Percentiles rank a stretch among this genome's conserved stretches.
phyloP scores from a whole-genome alignment of 352 stramenopile genomes.

The Pythium utonaiense region DNA sequence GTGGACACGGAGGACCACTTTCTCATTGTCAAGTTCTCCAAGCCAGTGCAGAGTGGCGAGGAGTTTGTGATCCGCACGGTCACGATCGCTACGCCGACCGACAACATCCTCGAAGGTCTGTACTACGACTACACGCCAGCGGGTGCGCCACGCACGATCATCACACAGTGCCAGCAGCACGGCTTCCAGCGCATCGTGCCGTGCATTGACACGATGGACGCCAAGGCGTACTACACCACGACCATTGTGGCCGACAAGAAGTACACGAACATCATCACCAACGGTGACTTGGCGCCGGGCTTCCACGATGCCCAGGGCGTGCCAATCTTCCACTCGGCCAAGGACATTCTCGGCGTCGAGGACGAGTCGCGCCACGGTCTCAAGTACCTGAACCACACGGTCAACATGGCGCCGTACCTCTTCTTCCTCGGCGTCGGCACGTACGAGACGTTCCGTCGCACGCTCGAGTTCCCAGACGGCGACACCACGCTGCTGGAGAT shows the following conservation, averaged over 20 bases:
- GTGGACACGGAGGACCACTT: slow-evolving; percentile 72
- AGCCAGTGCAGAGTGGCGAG: slow-evolving; percentile 48
- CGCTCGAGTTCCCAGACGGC: slow-evolving; percentile 70
- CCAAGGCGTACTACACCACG: slow-evolving; percentile 79
- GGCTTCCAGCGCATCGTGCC: slow-evolving; percentile 77
- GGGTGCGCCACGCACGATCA: slow-evolving; percentile 68
- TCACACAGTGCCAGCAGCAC: slow-evolving; percentile 81
- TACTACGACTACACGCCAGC: slow-evolving; percentile 79
- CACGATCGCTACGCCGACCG: slow-evolving; percentile 57
- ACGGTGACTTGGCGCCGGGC: slow-evolving; percentile 64
- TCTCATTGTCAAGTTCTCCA: slow-evolving; percentile 53
- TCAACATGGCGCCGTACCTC: slow-evolving; percentile 83
- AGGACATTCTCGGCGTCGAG: slow-evolving; percentile 46
- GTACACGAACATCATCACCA: slow-evolving; percentile 84
- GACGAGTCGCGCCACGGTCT: slow-evolving; percentile 58
- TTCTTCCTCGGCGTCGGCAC: slow-evolving; percentile 78
- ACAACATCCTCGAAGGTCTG: slow-evolving; percentile 75
- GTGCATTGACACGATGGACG: slow-evolving; percentile 79
- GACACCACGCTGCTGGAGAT: slow-evolving; percentile 73
- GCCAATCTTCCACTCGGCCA: slow-evolving; percentile 52
- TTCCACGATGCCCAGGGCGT: slow-evolving; percentile 58
- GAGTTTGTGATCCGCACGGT: slow-evolving; percentile 72
- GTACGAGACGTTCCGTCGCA: slow-evolving; percentile 72
- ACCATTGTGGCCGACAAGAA: slow-evolving; percentile 66
- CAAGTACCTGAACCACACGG: slow-evolving; percentile 81